Conservation (phyloP, 331 rosid species). For the Arachis monticola region DNA sequence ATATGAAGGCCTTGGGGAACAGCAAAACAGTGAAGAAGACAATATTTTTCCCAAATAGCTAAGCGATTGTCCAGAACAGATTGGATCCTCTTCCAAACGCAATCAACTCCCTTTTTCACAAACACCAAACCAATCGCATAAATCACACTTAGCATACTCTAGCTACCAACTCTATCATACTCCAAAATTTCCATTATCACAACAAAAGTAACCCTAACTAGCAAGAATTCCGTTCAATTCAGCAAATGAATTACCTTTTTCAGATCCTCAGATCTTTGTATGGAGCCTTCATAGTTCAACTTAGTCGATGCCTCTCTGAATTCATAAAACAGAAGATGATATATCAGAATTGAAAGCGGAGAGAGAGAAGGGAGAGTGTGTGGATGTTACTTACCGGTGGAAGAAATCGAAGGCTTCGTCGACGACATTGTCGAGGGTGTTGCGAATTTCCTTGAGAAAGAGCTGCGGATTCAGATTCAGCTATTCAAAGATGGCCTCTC, state of each 20-base stretch:
- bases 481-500: slow-evolving; percentile 52
- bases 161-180: neutral
- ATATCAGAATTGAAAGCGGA: neutral
- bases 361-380: neutral
- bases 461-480: slow-evolving; percentile 79
- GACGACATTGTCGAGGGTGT: slow-evolving; percentile 64
- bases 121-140: neutral
- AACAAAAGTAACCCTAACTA: neutral
- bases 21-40: slow-evolving; percentile 69
- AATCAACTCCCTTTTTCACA: slow-evolving; percentile 64
- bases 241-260: slow-evolving; percentile 44
- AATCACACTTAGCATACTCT: neutral
- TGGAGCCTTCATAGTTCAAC: slow-evolving; percentile 47
- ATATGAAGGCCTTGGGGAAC: slow-evolving; percentile 70
- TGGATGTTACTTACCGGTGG: slow-evolving; percentile 58
- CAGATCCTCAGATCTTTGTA: slow-evolving; percentile 66
- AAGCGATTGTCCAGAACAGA: slow-evolving; percentile 67
- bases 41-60: slow-evolving; percentile 76
- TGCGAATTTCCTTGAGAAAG: slow-evolving; percentile 74
- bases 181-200: neutral
- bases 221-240: neutral
- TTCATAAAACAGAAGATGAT: neutral
- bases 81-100: slow-evolving; percentile 52
- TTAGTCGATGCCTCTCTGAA: slow-evolving; percentile 65
- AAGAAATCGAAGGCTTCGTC: slow-evolving; percentile 69